Conservation (phyloP, 345 rosid genomes). For the Populus ilicifolia region DNA sequence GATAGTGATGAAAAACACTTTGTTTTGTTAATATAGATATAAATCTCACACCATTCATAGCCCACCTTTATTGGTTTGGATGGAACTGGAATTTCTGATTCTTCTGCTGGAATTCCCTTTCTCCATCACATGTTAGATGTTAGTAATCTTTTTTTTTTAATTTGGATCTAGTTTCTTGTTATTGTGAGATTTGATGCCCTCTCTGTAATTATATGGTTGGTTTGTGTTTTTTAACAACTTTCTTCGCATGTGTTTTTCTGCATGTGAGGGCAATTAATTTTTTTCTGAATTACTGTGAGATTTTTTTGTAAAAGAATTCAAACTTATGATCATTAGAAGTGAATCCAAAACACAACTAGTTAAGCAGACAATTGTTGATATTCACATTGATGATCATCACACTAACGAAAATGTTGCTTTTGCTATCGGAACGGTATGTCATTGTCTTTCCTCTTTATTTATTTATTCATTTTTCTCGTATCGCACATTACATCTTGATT, state of each 20-base stretch:
- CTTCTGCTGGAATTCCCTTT: constrained; percentile 70
- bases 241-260: constrained; percentile 86
- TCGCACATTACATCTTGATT: too few species aligned
- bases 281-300: too few species aligned
- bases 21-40: too few species aligned
- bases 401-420: constrained; percentile 90
- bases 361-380: constrained; percentile 46
- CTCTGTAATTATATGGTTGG: neutral
- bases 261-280: constrained; percentile 57
- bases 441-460: neutral
- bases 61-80: constrained; percentile 45
- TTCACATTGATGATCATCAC: constrained; percentile 93
- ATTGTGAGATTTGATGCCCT: neutral
- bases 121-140: constrained; percentile 95
- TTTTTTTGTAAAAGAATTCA: too few species aligned
- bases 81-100: constrained; percentile 74
- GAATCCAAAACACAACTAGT: too few species aligned
- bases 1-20: too few species aligned
- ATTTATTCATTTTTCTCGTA: too few species aligned
- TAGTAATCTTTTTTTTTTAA: constrained; percentile 2
- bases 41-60: constrained; percentile 8
- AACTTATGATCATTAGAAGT: too few species aligned
- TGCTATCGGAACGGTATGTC: constrained; percentile 76
- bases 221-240: constrained; percentile 58
- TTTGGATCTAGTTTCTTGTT: neutral